Evolutionary conservation across 352 stramenopile genomes (phyloP).

Genomic region (Phytophthora sp.): DNA sequence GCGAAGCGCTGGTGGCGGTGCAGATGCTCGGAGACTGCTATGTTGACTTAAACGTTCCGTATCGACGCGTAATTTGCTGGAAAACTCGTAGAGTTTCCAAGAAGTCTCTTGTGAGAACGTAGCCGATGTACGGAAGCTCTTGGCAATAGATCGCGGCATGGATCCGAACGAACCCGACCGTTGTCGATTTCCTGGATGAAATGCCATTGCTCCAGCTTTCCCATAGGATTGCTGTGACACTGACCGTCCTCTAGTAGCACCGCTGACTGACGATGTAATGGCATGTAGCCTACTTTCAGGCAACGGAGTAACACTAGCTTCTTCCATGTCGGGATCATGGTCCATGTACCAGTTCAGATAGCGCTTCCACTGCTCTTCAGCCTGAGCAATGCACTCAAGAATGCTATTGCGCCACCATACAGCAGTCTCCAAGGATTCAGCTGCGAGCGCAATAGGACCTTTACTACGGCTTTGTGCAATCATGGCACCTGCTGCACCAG

Average conservation of each 20-base stretch:
- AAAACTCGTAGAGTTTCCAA: constrained; percentile 81
- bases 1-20: constrained; percentile 61
- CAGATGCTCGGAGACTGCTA: constrained; percentile 38
- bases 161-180: constrained; percentile 72
- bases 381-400: constrained; percentile 82
- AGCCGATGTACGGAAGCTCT: constrained; percentile 76
- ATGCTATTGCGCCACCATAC: constrained; percentile 89
- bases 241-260: constrained; percentile 10
- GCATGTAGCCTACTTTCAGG: constrained; percentile 21
- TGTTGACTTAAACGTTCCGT: constrained; percentile 58
- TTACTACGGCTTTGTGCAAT: constrained; percentile 77
- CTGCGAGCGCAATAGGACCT: constrained; percentile 76
- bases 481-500: constrained; percentile 69
- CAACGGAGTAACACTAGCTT: constrained; percentile 22
- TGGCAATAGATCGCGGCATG: constrained; percentile 78
- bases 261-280: neutral
- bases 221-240: constrained; percentile 29
- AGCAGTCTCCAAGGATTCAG: constrained; percentile 83
- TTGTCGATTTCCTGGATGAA: constrained; percentile 30
- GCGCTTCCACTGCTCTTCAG: constrained; percentile 85
- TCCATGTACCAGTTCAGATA: constrained; percentile 90
- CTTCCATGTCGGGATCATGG: constrained; percentile 62
- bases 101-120: constrained; percentile 82
- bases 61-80: constrained; percentile 74
- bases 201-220: constrained; percentile 15